These are phyloP conservation scores for Pyricularia grisea DNA, from an alignment of 2,329 filamentous ascomycete species.

Conservation along the genomic window DNA sequence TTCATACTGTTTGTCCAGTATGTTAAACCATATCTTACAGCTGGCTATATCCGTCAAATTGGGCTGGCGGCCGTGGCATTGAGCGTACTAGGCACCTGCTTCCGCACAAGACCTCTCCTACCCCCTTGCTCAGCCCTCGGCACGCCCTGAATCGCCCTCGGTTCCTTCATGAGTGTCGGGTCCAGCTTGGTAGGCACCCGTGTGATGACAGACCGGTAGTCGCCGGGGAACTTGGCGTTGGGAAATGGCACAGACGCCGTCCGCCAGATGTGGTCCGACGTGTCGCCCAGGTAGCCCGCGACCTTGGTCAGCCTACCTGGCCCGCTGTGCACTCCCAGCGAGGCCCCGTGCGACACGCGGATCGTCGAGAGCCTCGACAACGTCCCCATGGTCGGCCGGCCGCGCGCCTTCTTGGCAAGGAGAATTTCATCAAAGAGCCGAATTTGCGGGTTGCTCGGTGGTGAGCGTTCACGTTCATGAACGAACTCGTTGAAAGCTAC, in stretches of 20 bases:
- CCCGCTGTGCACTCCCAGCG: constrained; percentile 27
- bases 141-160: constrained; percentile 80
- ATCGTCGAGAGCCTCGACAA: constrained; percentile 53
- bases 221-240: constrained; percentile 52
- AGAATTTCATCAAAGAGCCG: constrained; percentile 80
- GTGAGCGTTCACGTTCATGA: constrained; percentile 63
- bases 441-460: constrained; percentile 53
- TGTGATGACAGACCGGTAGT: constrained; percentile 51
- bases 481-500: constrained; percentile 74
- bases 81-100: constrained; percentile 38
- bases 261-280: constrained; percentile 71
- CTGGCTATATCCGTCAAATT: background rate
- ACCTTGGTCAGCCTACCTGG: constrained; percentile 28
- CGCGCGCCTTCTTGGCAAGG: constrained; percentile 62
- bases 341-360: constrained; percentile 43
- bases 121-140: constrained; percentile 51
- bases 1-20: background rate
- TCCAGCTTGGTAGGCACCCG: constrained; percentile 77
- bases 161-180: constrained; percentile 80
- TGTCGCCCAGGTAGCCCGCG: constrained; percentile 59
- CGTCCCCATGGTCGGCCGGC: constrained; percentile 54
- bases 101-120: constrained; percentile 39
- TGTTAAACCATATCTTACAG: background rate
- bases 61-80: constrained; percentile 14
- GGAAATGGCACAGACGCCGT: constrained; percentile 51